Evolutionary conservation across 139 green algal genomes (phyloP).

Genomic region (Tetradesmus lagerheimii): DNA sequence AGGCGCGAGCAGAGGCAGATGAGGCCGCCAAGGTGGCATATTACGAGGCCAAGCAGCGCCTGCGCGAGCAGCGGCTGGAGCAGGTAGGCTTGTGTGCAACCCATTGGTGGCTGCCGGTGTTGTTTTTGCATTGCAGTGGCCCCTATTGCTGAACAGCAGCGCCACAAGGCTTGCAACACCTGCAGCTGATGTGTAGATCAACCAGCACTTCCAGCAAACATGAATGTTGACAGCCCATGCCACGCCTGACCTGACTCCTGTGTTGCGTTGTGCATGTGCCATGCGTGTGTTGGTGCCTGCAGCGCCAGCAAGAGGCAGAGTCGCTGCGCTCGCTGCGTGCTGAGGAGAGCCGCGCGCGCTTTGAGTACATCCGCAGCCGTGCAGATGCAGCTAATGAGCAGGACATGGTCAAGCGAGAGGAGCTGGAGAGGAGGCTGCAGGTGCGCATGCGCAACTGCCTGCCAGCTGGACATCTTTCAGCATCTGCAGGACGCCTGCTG

Average conservation of each 20-base stretch:
- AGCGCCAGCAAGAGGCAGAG: constrained; percentile 42
- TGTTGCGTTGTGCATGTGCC: no score
- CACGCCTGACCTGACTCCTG: no score
- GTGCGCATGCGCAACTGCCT: neutral
- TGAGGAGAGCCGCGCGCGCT: constrained; percentile 54
- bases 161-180: neutral
- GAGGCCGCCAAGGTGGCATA: constrained; percentile 33
- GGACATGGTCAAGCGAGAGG: constrained; percentile 48
- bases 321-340: constrained; percentile 34
- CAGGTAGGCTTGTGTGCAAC: neutral
- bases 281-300: neutral
- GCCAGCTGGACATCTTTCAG: neutral
- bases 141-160: neutral
- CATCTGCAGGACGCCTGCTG: neutral
- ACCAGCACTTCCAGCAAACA: neutral
- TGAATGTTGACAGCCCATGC: neutral
- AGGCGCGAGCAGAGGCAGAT: constrained; percentile 47
- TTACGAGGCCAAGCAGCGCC: constrained; percentile 44
- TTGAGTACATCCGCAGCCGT: constrained; percentile 51
- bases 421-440: constrained; percentile 28
- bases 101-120: neutral
- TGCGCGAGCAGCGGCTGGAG: constrained; percentile 36
- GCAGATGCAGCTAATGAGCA: constrained; percentile 47
- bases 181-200: neutral
- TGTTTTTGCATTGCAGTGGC: neutral